These are phyloP conservation scores for Penicillium flavigenum DNA, from an alignment of 495 filamentous ascomycete species.

Conservation along the genomic window DNA sequence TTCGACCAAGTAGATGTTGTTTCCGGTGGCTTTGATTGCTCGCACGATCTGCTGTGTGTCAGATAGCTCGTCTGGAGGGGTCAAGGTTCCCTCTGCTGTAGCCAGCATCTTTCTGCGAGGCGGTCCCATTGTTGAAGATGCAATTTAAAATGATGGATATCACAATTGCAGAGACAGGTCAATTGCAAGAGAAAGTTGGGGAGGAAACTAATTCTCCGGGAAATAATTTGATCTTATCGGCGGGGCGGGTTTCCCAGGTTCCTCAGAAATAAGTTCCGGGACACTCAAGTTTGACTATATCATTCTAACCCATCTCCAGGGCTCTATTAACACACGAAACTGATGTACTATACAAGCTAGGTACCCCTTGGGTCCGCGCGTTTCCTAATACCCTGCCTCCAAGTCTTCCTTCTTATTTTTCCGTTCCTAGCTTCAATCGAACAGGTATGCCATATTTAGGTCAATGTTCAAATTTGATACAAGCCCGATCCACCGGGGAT, in stretches of 20 bases:
- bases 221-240: conserved; percentile 30
- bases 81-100: conserved; percentile 69
- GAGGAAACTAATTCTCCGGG: conserved; percentile 6
- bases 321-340: no score
- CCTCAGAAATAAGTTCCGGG: no score
- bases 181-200: conserved; percentile 2
- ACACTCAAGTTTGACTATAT: no score
- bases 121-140: conserved; percentile 56
- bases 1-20: conserved; percentile 77
- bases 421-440: no score
- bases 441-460: no score
- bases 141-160: not conserved
- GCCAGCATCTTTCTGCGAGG: conserved; percentile 73
- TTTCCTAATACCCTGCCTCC: no score
- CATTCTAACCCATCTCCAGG: no score
- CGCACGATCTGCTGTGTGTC: conserved; percentile 67
- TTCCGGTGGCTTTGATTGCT: conserved; percentile 78
- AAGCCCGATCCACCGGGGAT: no score
- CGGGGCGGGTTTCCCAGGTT: conserved; percentile 14
- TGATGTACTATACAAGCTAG: no score
- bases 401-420: no score
- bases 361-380: no score
- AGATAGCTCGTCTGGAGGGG: conserved; percentile 67
- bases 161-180: not conserved
- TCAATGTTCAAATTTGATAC: no score